Evolutionary conservation across 2,329 filamentous ascomycete species (phyloP).

Genomic region (Hirsutella rhossiliensis): DNA sequence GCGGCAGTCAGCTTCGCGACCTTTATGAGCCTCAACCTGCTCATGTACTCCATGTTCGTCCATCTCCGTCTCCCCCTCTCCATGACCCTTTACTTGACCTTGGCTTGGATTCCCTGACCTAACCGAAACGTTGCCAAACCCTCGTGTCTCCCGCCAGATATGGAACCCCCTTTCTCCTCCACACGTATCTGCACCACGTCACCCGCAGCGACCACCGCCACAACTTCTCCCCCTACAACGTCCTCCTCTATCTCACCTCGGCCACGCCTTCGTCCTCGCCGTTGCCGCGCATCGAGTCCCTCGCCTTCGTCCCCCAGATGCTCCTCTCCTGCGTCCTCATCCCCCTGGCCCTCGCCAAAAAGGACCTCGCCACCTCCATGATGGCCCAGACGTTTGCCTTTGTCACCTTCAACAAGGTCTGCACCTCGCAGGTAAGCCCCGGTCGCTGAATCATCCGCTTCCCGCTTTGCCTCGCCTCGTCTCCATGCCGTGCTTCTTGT

Average conservation of each 20-base stretch:
- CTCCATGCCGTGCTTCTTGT: not conserved
- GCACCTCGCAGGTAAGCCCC: slow-evolving; percentile 78
- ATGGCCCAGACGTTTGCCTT: slow-evolving; percentile 94
- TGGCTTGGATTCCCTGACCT: not conserved
- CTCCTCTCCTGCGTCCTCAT: slow-evolving; percentile 67
- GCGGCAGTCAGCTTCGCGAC: slow-evolving; percentile 54
- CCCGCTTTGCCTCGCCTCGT: not conserved
- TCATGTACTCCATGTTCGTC: slow-evolving; percentile 66
- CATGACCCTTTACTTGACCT: no score
- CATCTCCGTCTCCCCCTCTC: not conserved
- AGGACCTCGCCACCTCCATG: slow-evolving; percentile 72
- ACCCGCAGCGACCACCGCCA: slow-evolving; percentile 91
- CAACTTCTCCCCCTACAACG: slow-evolving; percentile 97
- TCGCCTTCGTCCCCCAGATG: slow-evolving; percentile 84
- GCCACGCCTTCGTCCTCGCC: slow-evolving; percentile 34
- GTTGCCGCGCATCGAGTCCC: slow-evolving; percentile 49
- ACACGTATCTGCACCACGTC: slow-evolving; percentile 89
- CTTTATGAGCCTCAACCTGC: slow-evolving; percentile 60
- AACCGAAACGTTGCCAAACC: slow-evolving; percentile 1
- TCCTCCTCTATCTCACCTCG: slow-evolving; percentile 76
- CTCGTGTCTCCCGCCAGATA: slow-evolving; percentile 40
- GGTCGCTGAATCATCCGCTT: not conserved
- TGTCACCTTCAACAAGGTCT: slow-evolving; percentile 97
- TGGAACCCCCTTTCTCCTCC: slow-evolving; percentile 67
- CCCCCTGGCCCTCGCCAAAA: slow-evolving; percentile 65